Conservation (phyloP, 2,329 filamentous ascomycete genomes). For the Incumbomyces delicatus region DNA sequence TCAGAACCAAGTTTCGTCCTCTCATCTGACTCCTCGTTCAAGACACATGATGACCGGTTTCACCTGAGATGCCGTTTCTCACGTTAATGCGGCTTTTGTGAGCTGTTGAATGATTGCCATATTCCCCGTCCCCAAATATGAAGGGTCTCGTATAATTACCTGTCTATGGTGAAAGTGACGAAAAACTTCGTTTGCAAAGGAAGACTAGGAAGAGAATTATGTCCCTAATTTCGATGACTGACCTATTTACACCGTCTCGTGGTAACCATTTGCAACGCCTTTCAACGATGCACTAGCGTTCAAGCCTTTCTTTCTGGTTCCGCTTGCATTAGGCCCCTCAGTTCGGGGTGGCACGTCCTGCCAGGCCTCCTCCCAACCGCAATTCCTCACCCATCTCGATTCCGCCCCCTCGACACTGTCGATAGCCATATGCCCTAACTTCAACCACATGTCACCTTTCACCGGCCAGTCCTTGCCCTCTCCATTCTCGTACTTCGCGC, state of each 20-base stretch:
- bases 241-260: background rate
- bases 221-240: too few relatives aligned
- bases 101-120: too few relatives aligned
- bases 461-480: constrained; percentile 28
- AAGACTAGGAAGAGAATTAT: too few relatives aligned
- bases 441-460: constrained; percentile 35
- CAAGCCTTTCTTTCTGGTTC: background rate
- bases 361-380: constrained; percentile 37
- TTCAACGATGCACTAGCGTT: background rate
- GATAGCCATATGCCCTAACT: constrained; percentile 35
- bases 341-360: constrained; percentile 19
- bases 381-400: constrained; percentile 29
- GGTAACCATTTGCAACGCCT: background rate
- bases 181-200: too few relatives aligned
- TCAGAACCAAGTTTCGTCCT: too few relatives aligned
- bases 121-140: too few relatives aligned
- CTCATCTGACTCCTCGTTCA: too few relatives aligned
- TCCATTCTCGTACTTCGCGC: constrained; percentile 26
- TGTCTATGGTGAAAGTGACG: too few relatives aligned
- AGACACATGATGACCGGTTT: too few relatives aligned
- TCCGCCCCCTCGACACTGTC: constrained; percentile 23
- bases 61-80: too few relatives aligned
- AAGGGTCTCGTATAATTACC: too few relatives aligned
- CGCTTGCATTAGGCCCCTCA: background rate
- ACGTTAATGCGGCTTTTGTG: too few relatives aligned